Evolutionary conservation across 2,329 filamentous ascomycete genomes (phyloP), one percentile per base, ranked within the genome.

Genomic region (Xylariaceae sp.): DNA sequence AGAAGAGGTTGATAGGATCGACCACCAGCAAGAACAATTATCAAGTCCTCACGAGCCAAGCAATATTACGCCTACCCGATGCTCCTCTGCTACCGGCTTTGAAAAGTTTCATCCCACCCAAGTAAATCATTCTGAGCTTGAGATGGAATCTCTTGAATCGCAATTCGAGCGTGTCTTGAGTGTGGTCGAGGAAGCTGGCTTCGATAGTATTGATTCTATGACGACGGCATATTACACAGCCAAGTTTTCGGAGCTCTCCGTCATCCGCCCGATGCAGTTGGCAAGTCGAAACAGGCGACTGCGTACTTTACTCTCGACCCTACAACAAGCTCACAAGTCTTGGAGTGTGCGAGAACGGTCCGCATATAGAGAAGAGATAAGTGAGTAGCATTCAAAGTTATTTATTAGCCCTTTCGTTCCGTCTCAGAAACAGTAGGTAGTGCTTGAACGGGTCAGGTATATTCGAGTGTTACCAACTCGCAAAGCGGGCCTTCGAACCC

Each of bases 111-210:
- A 16, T 37, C 6, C 32, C 9, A 37, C 3, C 32, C 32, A 37
- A 3, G 32, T 12, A 37, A 10, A 37, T 37, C 14, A 12, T 3
- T 12, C 7, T 10, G 32, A 37, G 32, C 5, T 37, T 37, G 32
- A 10, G 14, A 37, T 16, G 6, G 32, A 37, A 16, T 12, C 32
- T 12, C 32, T 37, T 10, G 32, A 37, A 16, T 40, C 43, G 3
- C 42, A 23, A 2, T 41, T 52, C 10, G 49, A 52, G 49, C 44
- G 37, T 40, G 42, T 52, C n/a, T 37, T 44, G 14, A 44, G 45
- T 5, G 43, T 37, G 2, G 45, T 52, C 18, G 43, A 52, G 19
- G 49, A 48, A 42, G 40, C 32, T 7, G 40, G 44, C 2, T 52
- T 47, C 20, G 37, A 47, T 12, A 48, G 40, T 23, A 20, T 47